A percentile compares a stretch with the other conserved stretches of the same genome.
Conservation (phyloP, 73 alveolate genomes). For the Halteria grandinella region DNA sequence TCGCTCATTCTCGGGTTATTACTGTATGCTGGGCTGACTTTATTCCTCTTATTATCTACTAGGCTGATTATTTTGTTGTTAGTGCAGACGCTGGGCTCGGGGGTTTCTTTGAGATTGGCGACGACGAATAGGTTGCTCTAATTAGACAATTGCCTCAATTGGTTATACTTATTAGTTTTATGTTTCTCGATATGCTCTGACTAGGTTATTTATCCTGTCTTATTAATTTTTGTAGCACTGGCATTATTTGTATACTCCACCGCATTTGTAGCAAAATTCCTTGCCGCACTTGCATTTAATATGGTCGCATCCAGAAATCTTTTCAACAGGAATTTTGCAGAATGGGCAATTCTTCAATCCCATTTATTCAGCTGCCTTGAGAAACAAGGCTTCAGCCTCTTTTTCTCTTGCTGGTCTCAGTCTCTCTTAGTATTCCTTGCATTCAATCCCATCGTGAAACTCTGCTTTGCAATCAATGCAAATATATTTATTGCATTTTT, state of each 20-base stretch:
- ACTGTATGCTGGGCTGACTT: too few species aligned
- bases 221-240: not conserved
- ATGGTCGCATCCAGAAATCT: conserved; percentile 85
- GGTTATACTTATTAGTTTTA: too few species aligned
- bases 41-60: too few species aligned
- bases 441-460: conserved; percentile 66
- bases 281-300: conserved; percentile 85
- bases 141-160: too few species aligned
- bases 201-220: not conserved
- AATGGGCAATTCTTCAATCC: conserved; percentile 77
- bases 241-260: conserved; percentile 21
- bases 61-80: too few species aligned
- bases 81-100: too few species aligned
- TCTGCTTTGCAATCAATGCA: conserved; percentile 76
- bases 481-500: conserved; percentile 59
- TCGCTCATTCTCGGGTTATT: too few species aligned
- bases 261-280: conserved; percentile 83
- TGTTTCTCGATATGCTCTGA: too few species aligned
- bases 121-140: too few species aligned
- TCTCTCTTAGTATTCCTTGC: conserved; percentile 69
- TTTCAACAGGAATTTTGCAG: conserved; percentile 86
- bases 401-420: conserved; percentile 59
- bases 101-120: too few species aligned
- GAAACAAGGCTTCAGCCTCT: conserved; percentile 61
- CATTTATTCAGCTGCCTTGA: conserved; percentile 57